Conservation (phyloP, 169 alveolate species). For the Toxoplasma gondii region DNA sequence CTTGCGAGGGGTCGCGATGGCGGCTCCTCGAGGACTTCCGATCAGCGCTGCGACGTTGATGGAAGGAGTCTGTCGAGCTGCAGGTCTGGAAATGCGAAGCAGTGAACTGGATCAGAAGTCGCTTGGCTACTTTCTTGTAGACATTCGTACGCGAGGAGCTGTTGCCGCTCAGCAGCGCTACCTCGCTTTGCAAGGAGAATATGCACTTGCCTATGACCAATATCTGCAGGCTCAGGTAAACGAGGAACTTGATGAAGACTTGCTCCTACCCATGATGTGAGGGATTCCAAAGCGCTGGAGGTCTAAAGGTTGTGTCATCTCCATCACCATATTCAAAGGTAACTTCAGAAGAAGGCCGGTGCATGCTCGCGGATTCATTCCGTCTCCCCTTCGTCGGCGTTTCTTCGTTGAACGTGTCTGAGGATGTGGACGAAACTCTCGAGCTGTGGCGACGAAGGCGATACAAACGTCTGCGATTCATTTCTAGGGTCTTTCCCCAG, state of each 20-base stretch:
- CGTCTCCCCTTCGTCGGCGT: too few relatives aligned
- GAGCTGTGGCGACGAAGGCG: too few relatives aligned
- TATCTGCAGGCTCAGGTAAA: conserved; percentile 3
- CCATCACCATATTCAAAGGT: too few relatives aligned
- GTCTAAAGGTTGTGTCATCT: too few relatives aligned
- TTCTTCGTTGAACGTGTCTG: too few relatives aligned
- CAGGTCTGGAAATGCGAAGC: conserved; percentile 21
- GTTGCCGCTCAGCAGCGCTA: conserved; percentile 31
- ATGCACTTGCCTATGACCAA: conserved; percentile 3
- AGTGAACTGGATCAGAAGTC: not conserved
- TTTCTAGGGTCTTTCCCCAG: too few relatives aligned
- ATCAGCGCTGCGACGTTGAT: conserved; percentile 9
- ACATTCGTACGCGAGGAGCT: not conserved
- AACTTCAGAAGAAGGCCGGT: too few relatives aligned
- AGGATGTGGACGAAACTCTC: too few relatives aligned
- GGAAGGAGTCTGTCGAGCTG: not conserved
- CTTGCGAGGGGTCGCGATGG: not conserved
- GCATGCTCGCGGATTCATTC: too few relatives aligned
- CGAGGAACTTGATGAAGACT: not conserved
- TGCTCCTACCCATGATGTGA: too few relatives aligned
- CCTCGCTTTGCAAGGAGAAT: conserved; percentile 3
- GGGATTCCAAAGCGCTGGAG: too few relatives aligned
- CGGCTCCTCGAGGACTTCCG: conserved; percentile 11
- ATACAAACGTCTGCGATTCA: too few relatives aligned
- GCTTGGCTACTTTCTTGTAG: not conserved